Percentiles rank a stretch among this genome's conserved stretches.
These are phyloP conservation scores for Ceratocystis colombiana DNA, from an alignment of 2,329 filamentous ascomycete genomes.

Conservation along the genomic window DNA sequence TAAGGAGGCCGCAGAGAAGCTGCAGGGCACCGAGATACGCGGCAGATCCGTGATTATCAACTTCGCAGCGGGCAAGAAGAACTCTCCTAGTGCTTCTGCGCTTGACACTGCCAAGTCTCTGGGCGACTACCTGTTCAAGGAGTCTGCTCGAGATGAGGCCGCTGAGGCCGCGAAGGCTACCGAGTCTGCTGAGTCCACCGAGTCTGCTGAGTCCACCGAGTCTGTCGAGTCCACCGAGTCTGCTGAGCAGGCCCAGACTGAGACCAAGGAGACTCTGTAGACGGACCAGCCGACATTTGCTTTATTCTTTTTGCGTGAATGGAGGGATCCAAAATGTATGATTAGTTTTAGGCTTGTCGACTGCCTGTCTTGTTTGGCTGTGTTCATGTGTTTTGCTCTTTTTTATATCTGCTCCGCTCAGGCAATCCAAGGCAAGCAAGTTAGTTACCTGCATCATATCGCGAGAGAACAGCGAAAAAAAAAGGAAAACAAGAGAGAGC, in stretches of 20 bases:
- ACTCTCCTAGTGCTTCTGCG: background rate
- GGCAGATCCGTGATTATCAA: conserved; percentile 57
- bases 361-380: background rate
- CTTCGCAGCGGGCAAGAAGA: conserved; percentile 38
- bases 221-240: background rate
- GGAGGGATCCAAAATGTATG: background rate
- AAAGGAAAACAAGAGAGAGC: background rate
- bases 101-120: background rate
- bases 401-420: background rate
- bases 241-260: background rate
- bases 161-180: too few relatives aligned
- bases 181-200: background rate
- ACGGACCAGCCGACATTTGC: background rate
- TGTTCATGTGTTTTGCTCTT: conserved; percentile 6
- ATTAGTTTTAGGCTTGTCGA: background rate
- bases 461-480: background rate
- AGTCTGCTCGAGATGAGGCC: background rate
- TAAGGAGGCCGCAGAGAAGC: conserved; percentile 44
- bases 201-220: background rate
- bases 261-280: conserved; percentile 10
- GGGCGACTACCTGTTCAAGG: background rate
- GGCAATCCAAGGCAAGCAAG: background rate
- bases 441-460: background rate
- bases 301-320: background rate
- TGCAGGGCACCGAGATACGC: conserved; percentile 51